phyloP scores from a whole-genome alignment of 495 filamentous ascomycete species.

The Penicillium daleae region DNA sequence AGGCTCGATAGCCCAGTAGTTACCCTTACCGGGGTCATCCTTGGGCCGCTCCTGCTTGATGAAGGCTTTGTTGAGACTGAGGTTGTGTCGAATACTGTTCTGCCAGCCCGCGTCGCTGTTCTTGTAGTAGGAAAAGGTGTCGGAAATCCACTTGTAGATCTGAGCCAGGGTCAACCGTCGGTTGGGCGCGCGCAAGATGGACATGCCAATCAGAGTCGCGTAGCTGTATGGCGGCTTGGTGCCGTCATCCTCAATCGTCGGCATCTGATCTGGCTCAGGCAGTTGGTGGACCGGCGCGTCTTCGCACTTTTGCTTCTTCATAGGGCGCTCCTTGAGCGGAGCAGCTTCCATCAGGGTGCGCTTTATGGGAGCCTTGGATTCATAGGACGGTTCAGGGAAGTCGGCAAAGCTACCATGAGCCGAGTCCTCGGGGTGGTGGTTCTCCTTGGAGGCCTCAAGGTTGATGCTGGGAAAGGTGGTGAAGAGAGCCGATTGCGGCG shows the following conservation, averaged over 20 bases:
- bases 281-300: constrained; percentile 52
- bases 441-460: constrained; percentile 64
- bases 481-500: constrained; percentile 67
- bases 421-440: constrained; percentile 52
- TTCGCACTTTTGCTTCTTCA: constrained; percentile 64
- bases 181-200: constrained; percentile 84
- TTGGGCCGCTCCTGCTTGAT: constrained; percentile 95
- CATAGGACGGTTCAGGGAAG: constrained; percentile 59
- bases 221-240: constrained; percentile 90
- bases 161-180: constrained; percentile 89
- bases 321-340: constrained; percentile 68
- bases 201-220: constrained; percentile 95
- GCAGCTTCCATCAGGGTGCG: constrained; percentile 72
- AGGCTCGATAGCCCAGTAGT: constrained; percentile 93
- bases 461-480: constrained; percentile 61
- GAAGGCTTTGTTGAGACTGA: constrained; percentile 98
- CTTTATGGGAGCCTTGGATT: constrained; percentile 64
- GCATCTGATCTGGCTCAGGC: constrained; percentile 77
- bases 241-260: constrained; percentile 81
- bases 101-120: constrained; percentile 89
- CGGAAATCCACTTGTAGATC: constrained; percentile 99
- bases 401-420: constrained; percentile 55
- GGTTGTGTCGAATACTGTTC: constrained; percentile 97
- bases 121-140: constrained; percentile 87
- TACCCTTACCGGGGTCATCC: constrained; percentile 97